These are phyloP conservation scores for Gossypium longicalyx DNA, from an alignment of 345 rosid genomes.

Conservation along the genomic window DNA sequence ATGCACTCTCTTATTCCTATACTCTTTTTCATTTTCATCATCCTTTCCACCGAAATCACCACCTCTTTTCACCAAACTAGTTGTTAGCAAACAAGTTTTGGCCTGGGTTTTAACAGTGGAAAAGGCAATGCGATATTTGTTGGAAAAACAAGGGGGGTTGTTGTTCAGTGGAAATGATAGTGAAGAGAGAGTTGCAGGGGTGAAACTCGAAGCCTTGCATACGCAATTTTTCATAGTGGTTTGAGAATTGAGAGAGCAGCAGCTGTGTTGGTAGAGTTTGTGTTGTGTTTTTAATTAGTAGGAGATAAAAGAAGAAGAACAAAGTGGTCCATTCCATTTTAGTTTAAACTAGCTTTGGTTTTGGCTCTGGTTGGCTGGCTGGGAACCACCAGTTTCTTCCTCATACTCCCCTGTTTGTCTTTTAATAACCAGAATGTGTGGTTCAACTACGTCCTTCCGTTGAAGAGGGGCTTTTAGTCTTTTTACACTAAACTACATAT, in stretches of 20 bases:
- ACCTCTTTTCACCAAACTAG: constrained; percentile 10
- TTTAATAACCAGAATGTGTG: background rate
- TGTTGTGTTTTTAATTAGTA: no score
- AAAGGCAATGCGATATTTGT: background rate
- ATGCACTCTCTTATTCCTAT: constrained; percentile 43
- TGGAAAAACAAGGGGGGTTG: background rate
- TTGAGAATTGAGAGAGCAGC: background rate
- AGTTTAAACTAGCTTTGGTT: background rate
- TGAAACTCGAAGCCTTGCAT: constrained; percentile 12
- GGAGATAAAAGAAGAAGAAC: no score
- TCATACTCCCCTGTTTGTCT: background rate
- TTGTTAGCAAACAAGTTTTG: background rate
- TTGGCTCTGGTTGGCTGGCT: background rate
- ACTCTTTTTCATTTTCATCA: constrained; percentile 39
- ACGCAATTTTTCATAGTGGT: constrained; percentile 15
- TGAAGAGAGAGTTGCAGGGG: background rate
- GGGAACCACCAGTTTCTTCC: background rate
- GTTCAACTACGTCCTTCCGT: background rate
- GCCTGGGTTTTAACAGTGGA: background rate
- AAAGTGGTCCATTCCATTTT: background rate
- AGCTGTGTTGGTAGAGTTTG: background rate
- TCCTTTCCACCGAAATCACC: constrained; percentile 25
- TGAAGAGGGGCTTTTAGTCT: background rate
- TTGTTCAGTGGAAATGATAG: background rate
- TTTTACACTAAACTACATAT: no score